Conservation (phyloP, 2,329 filamentous ascomycete genomes). For the Paraphaeosphaeria sporulosa region DNA sequence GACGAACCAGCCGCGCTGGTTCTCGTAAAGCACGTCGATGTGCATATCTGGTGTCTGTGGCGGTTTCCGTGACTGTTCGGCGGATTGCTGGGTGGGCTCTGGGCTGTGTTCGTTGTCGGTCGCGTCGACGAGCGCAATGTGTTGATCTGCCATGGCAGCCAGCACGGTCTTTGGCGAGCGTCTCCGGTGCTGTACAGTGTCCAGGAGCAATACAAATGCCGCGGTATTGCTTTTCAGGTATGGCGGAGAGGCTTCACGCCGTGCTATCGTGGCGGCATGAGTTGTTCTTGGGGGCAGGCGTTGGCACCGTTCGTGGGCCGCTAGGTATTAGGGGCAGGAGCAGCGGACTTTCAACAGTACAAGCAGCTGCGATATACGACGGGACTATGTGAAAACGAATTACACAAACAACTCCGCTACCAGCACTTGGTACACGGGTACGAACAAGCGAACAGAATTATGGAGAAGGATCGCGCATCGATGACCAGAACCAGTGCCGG, state of each 20-base stretch:
- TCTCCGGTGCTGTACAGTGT: not conserved
- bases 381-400: not conserved
- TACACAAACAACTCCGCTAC: constrained; percentile 6
- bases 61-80: constrained; percentile 24
- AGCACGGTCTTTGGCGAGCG: not conserved
- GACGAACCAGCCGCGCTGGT: constrained; percentile 88
- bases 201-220: not conserved
- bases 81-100: constrained; percentile 24
- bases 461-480: constrained; percentile 6
- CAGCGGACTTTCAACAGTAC: not conserved
- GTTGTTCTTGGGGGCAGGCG: constrained; percentile 30
- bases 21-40: constrained; percentile 92
- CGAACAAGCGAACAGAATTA: constrained; percentile 6
- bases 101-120: constrained; percentile 49
- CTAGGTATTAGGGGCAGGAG: constrained; percentile 29
- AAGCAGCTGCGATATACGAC: constrained; percentile 1
- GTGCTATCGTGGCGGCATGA: constrained; percentile 41
- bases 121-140: constrained; percentile 72
- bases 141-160: constrained; percentile 60
- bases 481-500: constrained; percentile 14
- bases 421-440: constrained; percentile 17
- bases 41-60: constrained; percentile 35
- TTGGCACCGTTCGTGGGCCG: constrained; percentile 18
- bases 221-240: not conserved
- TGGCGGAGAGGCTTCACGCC: constrained; percentile 24